Evolutionary conservation across 768 basidiomycete genomes (phyloP), one percentile per base, ranked within the genome.

Genomic region (Kwoniella newhampshirensis): DNA sequence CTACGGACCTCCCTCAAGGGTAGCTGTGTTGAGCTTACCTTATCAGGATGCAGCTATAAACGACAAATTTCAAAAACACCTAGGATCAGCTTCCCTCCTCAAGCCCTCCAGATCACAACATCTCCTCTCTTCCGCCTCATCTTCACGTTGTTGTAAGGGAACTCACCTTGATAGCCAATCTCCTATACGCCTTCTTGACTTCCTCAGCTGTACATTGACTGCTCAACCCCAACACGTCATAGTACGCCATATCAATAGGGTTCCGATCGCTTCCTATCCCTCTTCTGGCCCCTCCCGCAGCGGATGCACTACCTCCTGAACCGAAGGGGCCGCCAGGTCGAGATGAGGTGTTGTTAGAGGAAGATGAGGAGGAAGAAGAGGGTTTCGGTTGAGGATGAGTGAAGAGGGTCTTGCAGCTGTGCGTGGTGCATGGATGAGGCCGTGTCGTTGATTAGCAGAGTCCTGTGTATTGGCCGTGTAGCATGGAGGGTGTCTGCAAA

Each of bases 221-320:
- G 18, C 70, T 63, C 35, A 76, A 47, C 11, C 71, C 75, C 11
- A 76, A 45, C 1, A 76, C 63, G 54, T 76, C 75, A 49, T 76
- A 76, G 48, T 76, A 76, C 8, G 71, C 75, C 59, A 74, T 65
- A 62, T 76, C 75, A 23, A 75, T 62, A 0, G 75, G 75, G 46
- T 68, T 68, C 42, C 62, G 57, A 59, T 76, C 75, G 0, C 66
- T 66, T 27, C 75, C 75, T 13, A 71, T 67, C 42, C 64, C 53
- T 37, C 70, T 51, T 25, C 65, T 42, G 13, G 51, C 56, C 4
- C 50, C 48, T 0, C 56, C 58, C 2, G 41, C 36, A 2, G 13
- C 25, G 20, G 39, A 35, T 20, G 17, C 12, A 25, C 42, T 35
- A 17, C 43, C 42, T 23, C 23, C 36, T 4, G 27, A 27, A 26